Percentiles rank a stretch among this genome's conserved stretches.
Conservation (phyloP, 129 eudicot genomes). For the Chrysanthemum lavandulifolium region DNA sequence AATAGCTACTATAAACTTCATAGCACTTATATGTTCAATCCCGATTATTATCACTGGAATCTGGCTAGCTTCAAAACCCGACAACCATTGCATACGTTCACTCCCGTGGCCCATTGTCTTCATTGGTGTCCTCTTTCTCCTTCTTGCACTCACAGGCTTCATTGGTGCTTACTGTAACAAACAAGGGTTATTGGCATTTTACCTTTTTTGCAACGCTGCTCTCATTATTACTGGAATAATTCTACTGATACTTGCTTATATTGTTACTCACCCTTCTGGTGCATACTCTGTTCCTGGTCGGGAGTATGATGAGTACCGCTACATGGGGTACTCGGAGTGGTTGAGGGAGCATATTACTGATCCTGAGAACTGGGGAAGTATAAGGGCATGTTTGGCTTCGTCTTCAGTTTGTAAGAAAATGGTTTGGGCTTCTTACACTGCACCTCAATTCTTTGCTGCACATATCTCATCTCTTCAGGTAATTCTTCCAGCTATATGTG, state of each 20-base stretch:
- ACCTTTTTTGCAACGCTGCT: conserved; percentile 75
- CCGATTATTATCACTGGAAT: conserved; percentile 83
- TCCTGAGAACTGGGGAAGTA: conserved; percentile 66
- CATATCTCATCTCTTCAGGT: conserved; percentile 84
- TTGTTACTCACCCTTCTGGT: conserved; percentile 58
- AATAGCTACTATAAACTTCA: conserved; percentile 75
- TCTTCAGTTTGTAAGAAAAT: conserved; percentile 56
- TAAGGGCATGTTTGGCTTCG: conserved; percentile 77
- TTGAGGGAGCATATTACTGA: conserved; percentile 66
- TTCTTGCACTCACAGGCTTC: conserved; percentile 79
- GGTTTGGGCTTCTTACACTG: conserved; percentile 52
- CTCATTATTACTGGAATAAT: conserved; percentile 65
- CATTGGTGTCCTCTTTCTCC: conserved; percentile 62
- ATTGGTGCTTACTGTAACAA: conserved; percentile 85
- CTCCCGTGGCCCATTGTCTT: conserved; percentile 90
- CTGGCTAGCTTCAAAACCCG: conserved; percentile 90
- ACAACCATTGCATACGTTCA: conserved; percentile 84
- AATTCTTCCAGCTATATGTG: background rate
- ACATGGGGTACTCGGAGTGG: conserved; percentile 82
- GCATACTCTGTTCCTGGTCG: conserved; percentile 41
- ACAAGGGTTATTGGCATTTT: conserved; percentile 66
- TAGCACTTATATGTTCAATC: conserved; percentile 77
- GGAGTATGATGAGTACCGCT: conserved; percentile 48
- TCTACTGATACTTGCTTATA: conserved; percentile 71
- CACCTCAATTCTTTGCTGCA: conserved; percentile 70